Conservation (phyloP, 345 rosid genomes). For the Salix exigua region DNA sequence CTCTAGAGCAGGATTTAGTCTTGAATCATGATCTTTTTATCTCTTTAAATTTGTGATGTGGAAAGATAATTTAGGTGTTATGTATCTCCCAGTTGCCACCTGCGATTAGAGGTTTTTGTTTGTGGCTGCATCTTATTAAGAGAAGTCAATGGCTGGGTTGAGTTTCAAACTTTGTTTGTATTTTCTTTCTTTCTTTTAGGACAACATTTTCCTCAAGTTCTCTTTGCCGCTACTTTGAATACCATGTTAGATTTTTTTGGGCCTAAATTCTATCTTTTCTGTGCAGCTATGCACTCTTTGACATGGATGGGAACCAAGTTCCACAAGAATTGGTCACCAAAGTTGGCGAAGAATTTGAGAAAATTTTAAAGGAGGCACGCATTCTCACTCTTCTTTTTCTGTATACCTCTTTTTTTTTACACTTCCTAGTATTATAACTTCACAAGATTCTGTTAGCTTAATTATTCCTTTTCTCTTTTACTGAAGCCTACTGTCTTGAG, state of each 20-base stretch:
- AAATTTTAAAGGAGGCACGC: slow-evolving; percentile 71
- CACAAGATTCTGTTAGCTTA: not conserved
- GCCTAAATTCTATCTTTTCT: not conserved
- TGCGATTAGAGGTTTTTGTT: not conserved
- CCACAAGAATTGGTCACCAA: slow-evolving; percentile 69
- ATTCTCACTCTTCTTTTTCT: not conserved
- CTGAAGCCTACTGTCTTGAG: not conserved
- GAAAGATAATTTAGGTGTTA: not conserved
- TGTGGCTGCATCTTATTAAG: not conserved
- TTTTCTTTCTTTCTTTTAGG: not conserved
- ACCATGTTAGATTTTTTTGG: not conserved
- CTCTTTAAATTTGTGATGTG: not conserved
- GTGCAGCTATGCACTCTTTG: slow-evolving; percentile 75
- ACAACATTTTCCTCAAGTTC: not conserved
- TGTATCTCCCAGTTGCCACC: not conserved
- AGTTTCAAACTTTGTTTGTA: not conserved
- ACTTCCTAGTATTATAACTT: not conserved
- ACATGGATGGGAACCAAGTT: slow-evolving; percentile 78
- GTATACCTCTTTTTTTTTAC: not conserved
- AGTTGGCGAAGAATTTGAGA: slow-evolving; percentile 76
- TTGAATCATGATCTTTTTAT: not conserved
- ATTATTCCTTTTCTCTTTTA: not conserved
- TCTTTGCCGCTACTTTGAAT: not conserved
- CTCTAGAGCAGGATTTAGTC: not conserved
- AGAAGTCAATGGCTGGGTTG: not conserved